Evolutionary conservation across 2,329 filamentous ascomycete species (phyloP).

Genomic region (Fusarium denticulatum): DNA sequence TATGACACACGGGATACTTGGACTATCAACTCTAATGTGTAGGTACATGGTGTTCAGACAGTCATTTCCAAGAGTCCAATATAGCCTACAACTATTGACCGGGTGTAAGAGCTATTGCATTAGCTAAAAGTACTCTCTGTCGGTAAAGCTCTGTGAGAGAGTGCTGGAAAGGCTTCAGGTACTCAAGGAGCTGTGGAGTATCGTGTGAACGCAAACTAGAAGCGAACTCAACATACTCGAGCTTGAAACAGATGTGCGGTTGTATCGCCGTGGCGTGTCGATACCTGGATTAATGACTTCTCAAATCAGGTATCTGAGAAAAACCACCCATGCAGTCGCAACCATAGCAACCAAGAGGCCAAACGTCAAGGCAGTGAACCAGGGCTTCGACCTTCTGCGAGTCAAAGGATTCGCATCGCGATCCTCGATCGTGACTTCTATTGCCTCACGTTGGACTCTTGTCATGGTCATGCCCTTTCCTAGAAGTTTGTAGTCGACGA

Average conservation of each 20-base stretch:
- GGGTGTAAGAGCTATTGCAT: fast-evolving
- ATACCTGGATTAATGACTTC: fast-evolving
- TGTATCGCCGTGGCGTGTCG: fast-evolving
- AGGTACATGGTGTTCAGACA: not conserved
- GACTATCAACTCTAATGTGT: fast-evolving
- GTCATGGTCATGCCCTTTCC: not conserved
- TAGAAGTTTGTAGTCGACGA: not conserved
- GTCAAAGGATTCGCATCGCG: not conserved
- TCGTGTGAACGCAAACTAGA: not conserved
- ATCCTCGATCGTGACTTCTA: not conserved
- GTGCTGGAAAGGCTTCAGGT: not conserved
- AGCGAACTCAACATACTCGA: not conserved
- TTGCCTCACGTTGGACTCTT: not conserved
- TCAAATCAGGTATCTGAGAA: not conserved
- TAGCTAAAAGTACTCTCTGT: not conserved
- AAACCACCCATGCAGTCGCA: not conserved
- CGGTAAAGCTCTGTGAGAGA: fast-evolving
- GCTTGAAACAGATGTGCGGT: fast-evolving
- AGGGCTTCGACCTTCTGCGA: not conserved
- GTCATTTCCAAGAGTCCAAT: no score
- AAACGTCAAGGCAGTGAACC: not conserved
- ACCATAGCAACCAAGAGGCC: not conserved
- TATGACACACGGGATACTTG: fast-evolving
- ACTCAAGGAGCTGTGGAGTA: fast-evolving
- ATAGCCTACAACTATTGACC: fast-evolving